Evolutionary conservation across 106 monocot genomes (phyloP), one percentile per base, ranked within the genome.

Genomic region (Allium sativum): DNA sequence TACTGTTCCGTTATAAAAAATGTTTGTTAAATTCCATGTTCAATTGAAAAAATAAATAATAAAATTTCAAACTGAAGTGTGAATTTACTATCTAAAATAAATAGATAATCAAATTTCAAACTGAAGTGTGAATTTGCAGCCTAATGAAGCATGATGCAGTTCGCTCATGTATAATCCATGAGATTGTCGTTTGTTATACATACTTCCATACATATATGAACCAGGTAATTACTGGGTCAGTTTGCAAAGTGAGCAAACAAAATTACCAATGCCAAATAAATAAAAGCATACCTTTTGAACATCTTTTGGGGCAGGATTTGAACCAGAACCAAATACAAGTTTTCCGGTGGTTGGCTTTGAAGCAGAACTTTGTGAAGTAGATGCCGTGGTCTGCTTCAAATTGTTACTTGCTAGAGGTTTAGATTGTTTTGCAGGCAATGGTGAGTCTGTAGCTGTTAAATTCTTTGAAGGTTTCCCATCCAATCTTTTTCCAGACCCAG

Each of bases 241-340:
- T 3, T 1, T 31, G 31, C 31, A 31, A 31, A 5, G 31, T 31
- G 31, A 40, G 41, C 40, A 58, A 40, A 17, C 5, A 15, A 12
- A 19, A 42, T 15, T 59, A 16, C 19, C 12, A 42, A 40, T 44
- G 13, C 10, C 11, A 6, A 21, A 59, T 7, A 41, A 3, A 19
- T 7, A 21, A 21, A 31, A 44, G 18, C 45, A 44, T 21, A 62
- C 62, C 62, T 62, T 62, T 14, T 76, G 68, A 42, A 73, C 46
- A 55, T 83, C 80, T 69, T 79, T 79, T n/a, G 80, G 40, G 56
- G 72, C 21, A 53, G 42, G 42, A 22, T 15, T 64, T 18, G 81
- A 42, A 66, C 47, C 80, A 45, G 90, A 75, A 66, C 95, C 87
- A 74, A 96, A 96, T 7, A 96, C 79, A 10, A 96, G 90, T 44